A percentile compares a stretch with the other conserved stretches of the same genome.
Evolutionary conservation across 2,329 filamentous ascomycete species (phyloP).

Genomic region (Coniella lustricola): DNA sequence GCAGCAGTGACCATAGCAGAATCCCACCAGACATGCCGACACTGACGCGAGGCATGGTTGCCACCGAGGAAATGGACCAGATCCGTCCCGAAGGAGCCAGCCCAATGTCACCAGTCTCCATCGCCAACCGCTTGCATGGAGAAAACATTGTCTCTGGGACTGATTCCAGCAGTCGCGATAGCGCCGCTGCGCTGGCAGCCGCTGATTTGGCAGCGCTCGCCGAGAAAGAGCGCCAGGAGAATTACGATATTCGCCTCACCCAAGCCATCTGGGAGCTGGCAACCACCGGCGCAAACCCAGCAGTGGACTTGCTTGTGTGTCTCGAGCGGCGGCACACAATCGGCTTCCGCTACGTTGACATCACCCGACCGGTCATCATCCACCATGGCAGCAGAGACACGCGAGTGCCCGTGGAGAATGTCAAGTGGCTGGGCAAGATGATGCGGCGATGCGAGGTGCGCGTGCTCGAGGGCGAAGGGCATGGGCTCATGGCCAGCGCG

Average conservation of each 20-base stretch:
- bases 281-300: conserved; percentile 85
- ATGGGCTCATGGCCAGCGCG: conserved; percentile 93
- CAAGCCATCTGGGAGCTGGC: conserved; percentile 92
- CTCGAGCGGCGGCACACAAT: conserved; percentile 86
- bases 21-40: conserved; percentile 20
- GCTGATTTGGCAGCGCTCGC: conserved; percentile 51
- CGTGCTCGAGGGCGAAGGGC: conserved; percentile 83
- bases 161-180: conserved; percentile 15
- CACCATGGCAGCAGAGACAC: conserved; percentile 89
- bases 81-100: conserved; percentile 27
- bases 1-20: conserved; percentile 20
- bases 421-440: conserved; percentile 86
- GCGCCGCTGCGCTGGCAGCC: conserved; percentile 41
- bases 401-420: conserved; percentile 89
- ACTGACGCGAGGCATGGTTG: conserved; percentile 21
- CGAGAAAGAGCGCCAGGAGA: conserved; percentile 64
- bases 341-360: conserved; percentile 94
- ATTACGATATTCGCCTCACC: conserved; percentile 79
- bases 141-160: conserved; percentile 1
- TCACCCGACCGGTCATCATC: conserved; percentile 83
- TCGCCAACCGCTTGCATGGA: conserved; percentile 5
- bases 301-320: conserved; percentile 86
- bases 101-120: conserved; percentile 19
- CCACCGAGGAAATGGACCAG: conserved; percentile 44
- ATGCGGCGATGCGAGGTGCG: conserved; percentile 92